Percentiles rank a stretch among this genome's conserved stretches.
Evolutionary conservation across 2,329 filamentous ascomycete species (phyloP).

Genomic region (Thyridium curvatum): DNA sequence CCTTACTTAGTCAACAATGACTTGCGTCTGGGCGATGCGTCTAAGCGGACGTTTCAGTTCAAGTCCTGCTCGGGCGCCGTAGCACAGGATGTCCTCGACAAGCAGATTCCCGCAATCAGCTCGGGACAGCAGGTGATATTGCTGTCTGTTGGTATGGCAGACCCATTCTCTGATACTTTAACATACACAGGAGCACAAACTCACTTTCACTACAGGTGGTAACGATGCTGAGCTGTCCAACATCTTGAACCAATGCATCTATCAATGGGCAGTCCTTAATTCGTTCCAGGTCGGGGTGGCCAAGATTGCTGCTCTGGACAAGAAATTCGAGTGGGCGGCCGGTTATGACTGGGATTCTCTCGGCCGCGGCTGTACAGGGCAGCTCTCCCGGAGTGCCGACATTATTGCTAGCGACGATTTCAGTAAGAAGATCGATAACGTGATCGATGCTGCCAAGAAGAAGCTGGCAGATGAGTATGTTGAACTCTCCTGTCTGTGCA

Average conservation of each 20-base stretch:
- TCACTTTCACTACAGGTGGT: conserved; percentile 1
- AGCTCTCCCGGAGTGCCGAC: conserved; percentile 1
- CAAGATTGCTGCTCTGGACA: conserved; percentile 1
- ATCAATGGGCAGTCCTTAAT: conserved; percentile 5
- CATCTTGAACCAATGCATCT: conserved; percentile 13
- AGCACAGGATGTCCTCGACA: neutral
- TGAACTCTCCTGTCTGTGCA: too few species aligned
- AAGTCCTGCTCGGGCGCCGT: neutral
- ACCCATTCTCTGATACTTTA: neutral
- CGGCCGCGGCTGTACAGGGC: conserved; percentile 4
- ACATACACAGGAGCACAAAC: neutral
- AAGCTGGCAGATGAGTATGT: conserved; percentile 4
- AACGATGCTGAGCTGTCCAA: conserved; percentile 9
- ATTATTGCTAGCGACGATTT: conserved; percentile 2
- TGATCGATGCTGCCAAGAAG: conserved; percentile 3
- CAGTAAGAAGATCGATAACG: conserved; percentile 2
- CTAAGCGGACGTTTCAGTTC: conserved; percentile 1
- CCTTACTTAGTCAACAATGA: conserved; percentile 1
- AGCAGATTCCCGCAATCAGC: neutral
- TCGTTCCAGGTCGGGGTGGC: conserved; percentile 1
- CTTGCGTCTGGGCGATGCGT: neutral
- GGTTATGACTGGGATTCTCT: conserved; percentile 5
- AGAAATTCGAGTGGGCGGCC: conserved; percentile 1
- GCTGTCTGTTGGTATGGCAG: too few species aligned
- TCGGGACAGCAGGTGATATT: too few species aligned